Evolutionary conservation across 179 eudicot genomes (phyloP).

Genomic region (Nepenthes alata): DNA sequence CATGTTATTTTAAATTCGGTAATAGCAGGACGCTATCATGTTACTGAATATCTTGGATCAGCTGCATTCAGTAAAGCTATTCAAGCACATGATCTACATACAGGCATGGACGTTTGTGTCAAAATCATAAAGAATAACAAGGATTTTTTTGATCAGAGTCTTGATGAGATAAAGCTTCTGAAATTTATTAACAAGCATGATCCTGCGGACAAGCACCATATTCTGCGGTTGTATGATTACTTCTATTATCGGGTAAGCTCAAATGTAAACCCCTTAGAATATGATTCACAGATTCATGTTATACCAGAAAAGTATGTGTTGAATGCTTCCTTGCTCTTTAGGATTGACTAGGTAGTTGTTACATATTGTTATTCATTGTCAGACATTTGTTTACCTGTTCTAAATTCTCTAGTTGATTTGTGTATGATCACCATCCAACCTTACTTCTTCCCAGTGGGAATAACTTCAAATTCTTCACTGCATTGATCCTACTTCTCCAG

Average conservation of each 20-base stretch:
- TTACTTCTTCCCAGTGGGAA: no score
- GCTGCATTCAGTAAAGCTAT: constrained; percentile 99
- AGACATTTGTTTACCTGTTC: no score
- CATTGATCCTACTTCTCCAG: no score
- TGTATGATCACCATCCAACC: no score
- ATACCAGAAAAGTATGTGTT: no score
- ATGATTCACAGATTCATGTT: no score
- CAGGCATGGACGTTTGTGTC: constrained; percentile 97
- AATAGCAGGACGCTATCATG: constrained; percentile 89
- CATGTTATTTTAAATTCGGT: constrained; percentile 78
- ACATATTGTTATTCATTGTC: no score
- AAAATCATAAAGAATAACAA: constrained; percentile 97
- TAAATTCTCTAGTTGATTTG: no score
- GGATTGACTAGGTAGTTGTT: no score
- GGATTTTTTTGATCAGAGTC: constrained; percentile 98
- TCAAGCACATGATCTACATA: constrained; percentile 92
- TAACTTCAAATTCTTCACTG: no score
- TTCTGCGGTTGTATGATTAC: constrained; percentile 90
- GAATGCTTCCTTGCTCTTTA: no score
- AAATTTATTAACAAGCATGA: constrained; percentile 89
- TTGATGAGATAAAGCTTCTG: constrained; percentile 97
- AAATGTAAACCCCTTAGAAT: not conserved
- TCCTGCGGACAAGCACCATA: constrained; percentile 82
- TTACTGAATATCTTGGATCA: constrained; percentile 88
- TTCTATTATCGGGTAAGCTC: constrained; percentile 87